Conservation (phyloP, 257 asterid species). For the Eucommia ulmoides region DNA sequence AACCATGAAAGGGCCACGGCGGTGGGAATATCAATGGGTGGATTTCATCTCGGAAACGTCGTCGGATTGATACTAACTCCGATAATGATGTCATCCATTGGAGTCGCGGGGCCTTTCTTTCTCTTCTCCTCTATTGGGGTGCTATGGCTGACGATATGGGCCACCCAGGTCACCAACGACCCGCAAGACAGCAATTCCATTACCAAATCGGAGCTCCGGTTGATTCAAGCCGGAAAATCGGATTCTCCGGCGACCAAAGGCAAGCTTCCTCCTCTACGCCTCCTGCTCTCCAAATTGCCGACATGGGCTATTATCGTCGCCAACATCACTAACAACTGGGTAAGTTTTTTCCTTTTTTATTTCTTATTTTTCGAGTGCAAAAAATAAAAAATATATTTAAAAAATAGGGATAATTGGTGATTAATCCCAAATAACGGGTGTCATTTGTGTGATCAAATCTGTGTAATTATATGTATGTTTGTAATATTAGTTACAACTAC, state of each 20-base stretch:
- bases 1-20: constrained; percentile 82
- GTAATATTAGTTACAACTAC: no score
- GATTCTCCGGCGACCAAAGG: constrained; percentile 34
- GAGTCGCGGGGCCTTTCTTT: constrained; percentile 72
- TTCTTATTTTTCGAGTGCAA: no score
- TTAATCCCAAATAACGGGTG: no score
- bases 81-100: constrained; percentile 47
- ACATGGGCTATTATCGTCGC: constrained; percentile 93
- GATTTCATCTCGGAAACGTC: constrained; percentile 88
- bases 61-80: constrained; percentile 84
- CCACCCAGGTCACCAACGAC: constrained; percentile 38
- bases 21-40: constrained; percentile 95
- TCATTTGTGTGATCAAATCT: no score
- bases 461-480: no score
- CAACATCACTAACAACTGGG: constrained; percentile 84
- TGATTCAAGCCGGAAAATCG: constrained; percentile 79
- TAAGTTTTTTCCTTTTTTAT: constrained; percentile 12
- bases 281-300: constrained; percentile 67
- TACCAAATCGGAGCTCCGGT: constrained; percentile 47
- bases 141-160: constrained; percentile 73
- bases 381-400: no score
- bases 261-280: constrained; percentile 48
- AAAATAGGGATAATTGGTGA: no score
- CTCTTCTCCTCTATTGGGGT: constrained; percentile 77
- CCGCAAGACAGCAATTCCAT: constrained; percentile 58